A percentile compares a stretch with the other conserved stretches of the same genome.
These are phyloP conservation scores for Amborella trichopoda DNA, from an alignment of 164 flowering plant species.

Conservation along the genomic window DNA sequence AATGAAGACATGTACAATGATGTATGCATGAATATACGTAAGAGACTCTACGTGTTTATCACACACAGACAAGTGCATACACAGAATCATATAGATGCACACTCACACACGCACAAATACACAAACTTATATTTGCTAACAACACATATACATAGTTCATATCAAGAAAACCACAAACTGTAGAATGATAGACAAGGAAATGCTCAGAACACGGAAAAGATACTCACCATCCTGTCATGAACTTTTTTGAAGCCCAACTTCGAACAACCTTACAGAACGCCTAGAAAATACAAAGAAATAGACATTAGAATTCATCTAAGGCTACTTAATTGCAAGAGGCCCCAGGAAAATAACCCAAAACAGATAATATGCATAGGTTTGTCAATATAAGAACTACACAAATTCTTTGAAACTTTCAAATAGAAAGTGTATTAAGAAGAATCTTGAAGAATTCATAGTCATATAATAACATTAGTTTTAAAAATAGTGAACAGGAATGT, in stretches of 20 bases:
- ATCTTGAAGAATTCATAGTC: too few species aligned
- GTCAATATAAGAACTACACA: background rate
- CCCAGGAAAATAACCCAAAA: background rate
- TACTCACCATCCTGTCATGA: conserved; percentile 84
- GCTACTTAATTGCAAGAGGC: background rate
- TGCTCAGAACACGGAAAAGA: background rate
- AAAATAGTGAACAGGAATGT: too few species aligned
- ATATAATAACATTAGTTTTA: too few species aligned
- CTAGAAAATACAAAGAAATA: conserved; percentile 20
- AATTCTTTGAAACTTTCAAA: background rate
- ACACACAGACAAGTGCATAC: background rate
- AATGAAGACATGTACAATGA: background rate
- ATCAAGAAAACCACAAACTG: background rate
- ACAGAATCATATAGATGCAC: background rate
- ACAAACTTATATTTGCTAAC: background rate
- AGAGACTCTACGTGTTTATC: background rate
- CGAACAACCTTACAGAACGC: conserved; percentile 67
- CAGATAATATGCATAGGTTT: background rate
- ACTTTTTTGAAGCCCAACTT: conserved; percentile 91
- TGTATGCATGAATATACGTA: background rate
- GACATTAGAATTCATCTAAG: background rate
- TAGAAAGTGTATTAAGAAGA: background rate
- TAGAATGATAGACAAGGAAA: background rate
- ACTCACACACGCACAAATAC: background rate
- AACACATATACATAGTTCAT: background rate